Conservation (phyloP, 2,329 filamentous ascomycete genomes). For the Coleophoma cylindrospora region DNA sequence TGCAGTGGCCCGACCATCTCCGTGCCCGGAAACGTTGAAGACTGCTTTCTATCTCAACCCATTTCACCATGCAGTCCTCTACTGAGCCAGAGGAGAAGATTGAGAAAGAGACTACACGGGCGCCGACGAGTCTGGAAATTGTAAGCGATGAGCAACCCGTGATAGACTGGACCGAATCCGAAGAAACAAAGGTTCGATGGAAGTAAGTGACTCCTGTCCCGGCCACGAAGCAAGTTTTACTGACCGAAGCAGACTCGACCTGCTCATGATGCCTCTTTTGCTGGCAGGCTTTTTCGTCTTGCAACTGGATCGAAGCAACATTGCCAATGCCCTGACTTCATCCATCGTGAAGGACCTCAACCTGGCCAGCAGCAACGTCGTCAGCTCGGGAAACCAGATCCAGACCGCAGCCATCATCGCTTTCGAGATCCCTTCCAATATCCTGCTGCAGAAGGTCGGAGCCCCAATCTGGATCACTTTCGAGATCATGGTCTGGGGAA, state of each 20-base stretch:
- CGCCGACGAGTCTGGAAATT: background rate
- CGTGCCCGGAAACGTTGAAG: too few relatives aligned
- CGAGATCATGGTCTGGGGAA: background rate
- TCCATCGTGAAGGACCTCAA: background rate
- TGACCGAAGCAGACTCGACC: background rate
- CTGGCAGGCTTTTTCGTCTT: background rate
- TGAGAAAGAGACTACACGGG: background rate
- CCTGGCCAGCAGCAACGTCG: background rate
- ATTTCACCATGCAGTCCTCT: too few relatives aligned
- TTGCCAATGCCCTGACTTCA: background rate
- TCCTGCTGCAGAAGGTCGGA: background rate
- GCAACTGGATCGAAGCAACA: background rate
- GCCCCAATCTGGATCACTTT: background rate
- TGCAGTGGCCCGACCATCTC: too few relatives aligned
- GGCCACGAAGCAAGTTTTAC: background rate
- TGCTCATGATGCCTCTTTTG: background rate
- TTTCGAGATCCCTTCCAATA: background rate
- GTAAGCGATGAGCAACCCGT: background rate
- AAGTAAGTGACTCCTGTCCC: background rate
- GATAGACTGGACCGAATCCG: background rate
- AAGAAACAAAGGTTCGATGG: background rate
- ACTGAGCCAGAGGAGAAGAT: too few relatives aligned
- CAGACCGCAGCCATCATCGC: background rate
- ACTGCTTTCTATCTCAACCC: too few relatives aligned
- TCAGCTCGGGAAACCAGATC: background rate